A percentile compares a stretch with the other conserved stretches of the same genome.
These are phyloP conservation scores for Cladorrhinum sp. DNA, from an alignment of 2,329 filamentous ascomycete genomes.

Conservation along the genomic window DNA sequence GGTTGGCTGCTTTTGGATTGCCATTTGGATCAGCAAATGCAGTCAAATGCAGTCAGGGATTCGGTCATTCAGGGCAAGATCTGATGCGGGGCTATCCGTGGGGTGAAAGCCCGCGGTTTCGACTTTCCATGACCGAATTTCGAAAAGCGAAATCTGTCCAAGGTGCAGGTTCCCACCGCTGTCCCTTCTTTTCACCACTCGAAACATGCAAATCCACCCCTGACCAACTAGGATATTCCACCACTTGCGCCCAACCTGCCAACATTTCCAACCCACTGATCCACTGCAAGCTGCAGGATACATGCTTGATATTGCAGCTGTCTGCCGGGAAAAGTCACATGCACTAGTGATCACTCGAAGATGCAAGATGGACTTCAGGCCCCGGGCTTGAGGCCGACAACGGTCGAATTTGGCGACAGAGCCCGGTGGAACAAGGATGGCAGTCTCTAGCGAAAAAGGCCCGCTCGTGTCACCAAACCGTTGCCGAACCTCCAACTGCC, in stretches of 20 bases:
- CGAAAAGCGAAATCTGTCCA: constrained; percentile 8
- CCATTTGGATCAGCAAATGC: constrained; percentile 7
- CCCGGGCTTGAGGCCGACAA: neutral
- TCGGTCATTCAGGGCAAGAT: constrained; percentile 17
- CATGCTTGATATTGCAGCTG: constrained; percentile 8
- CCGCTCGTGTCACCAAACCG: constrained; percentile 12
- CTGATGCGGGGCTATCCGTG: constrained; percentile 27
- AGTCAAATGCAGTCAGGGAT: neutral
- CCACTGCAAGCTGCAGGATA: constrained; percentile 5
- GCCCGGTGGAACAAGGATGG: constrained; percentile 1
- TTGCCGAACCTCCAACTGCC: constrained; percentile 15
- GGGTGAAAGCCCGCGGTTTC: constrained; percentile 10
- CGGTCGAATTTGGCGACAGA: neutral
- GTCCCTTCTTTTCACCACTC: neutral
- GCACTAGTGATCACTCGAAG: constrained; percentile 2
- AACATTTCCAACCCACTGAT: constrained; percentile 13
- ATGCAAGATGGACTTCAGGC: neutral
- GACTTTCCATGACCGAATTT: constrained; percentile 2
- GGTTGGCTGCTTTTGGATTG: constrained; percentile 18
- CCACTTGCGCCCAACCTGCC: constrained; percentile 1
- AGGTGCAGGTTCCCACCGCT: constrained; percentile 1
- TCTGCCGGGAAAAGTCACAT: constrained; percentile 17
- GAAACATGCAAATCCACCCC: constrained; percentile 5
- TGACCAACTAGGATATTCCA: constrained; percentile 2
- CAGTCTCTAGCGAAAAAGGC: constrained; percentile 4